Base-by-base conservation (phyloP, 2,329 filamentous ascomycete species). In the Aspergillus brasiliensis region DNA sequence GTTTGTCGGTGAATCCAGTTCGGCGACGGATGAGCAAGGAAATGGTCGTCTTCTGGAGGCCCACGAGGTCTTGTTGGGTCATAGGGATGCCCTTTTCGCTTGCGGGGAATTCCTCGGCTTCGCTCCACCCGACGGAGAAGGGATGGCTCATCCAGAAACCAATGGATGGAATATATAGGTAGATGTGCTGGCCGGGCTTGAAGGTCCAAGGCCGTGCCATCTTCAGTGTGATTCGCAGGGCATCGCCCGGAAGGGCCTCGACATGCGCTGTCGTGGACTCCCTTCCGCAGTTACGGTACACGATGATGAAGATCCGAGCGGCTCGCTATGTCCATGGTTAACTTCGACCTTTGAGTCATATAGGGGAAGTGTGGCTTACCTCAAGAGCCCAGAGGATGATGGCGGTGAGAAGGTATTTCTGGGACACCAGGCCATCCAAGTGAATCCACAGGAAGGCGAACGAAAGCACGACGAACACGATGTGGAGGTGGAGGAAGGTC, bases 401-500 rank as follows among this genome's bases (percentile, higher is more conserved):
- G 60, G 92, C 84, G 34, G 88, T 85, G 62, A 92, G 81, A 68
- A 97, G 83, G 82, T 90, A 96, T 1, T 87, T 82, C 48, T 90
- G 81, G 71, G 94, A 90, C 3, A 89, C 84, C 5, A 92, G 79
- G 3, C 81, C 76, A 27, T 91, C 85, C 8, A 90, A 87, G 79
- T 98, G 95, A 38, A 93, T 80, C 84, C 88, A 95, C 8, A 93
- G 87, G 69, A 88, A 88, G 58, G 85, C 81, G 53, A 97, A 84
- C 51, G 82, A 80, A 56, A 91, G 72, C 37, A 89, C 75, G 40
- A 88, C 92, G 53, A 96, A 79, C 38, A 91, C 75, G 67, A 96
- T 92, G 78, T 98, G 95, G 28, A 89, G 78, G 73, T 91, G 91
- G 68, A 98, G 84, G 79, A 99, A 99, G 1, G 92, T 96, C 79